Conservation (phyloP, 1,284 basidiomycete species). For the Naganishia albida region DNA sequence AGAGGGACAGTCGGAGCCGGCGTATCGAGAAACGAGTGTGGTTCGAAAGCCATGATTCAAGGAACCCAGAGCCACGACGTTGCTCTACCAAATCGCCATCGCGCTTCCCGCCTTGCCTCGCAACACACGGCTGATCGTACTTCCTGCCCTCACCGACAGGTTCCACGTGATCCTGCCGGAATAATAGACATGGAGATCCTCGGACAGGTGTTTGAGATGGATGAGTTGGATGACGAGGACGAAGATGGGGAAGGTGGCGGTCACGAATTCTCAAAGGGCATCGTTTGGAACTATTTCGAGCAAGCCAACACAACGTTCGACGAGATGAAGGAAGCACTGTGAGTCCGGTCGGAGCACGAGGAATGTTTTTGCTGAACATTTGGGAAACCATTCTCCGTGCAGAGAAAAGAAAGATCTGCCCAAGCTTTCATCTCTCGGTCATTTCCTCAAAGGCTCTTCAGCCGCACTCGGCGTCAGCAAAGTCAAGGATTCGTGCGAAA, state of each 20-base stretch:
- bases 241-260: constrained; percentile 50
- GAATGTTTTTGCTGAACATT: not conserved
- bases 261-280: constrained; percentile 72
- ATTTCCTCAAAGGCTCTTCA: constrained; percentile 93
- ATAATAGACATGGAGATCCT: constrained; percentile 78
- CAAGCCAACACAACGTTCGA: constrained; percentile 74
- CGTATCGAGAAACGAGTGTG: too few relatives aligned
- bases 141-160: not conserved
- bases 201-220: constrained; percentile 82
- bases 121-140: too few relatives aligned
- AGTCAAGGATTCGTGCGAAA: constrained; percentile 80
- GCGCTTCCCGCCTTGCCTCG: too few relatives aligned
- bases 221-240: constrained; percentile 66
- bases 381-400: constrained; percentile 26
- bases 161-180: constrained; percentile 38
- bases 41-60: too few relatives aligned
- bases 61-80: too few relatives aligned
- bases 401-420: constrained; percentile 64
- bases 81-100: too few relatives aligned
- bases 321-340: constrained; percentile 78
- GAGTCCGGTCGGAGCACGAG: constrained; percentile 56
- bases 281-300: constrained; percentile 77
- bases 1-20: too few relatives aligned
- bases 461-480: constrained; percentile 80
- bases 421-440: constrained; percentile 73